Base-by-base conservation (phyloP, 1,284 basidiomycete genomes). In the Tilletia setariae region DNA sequence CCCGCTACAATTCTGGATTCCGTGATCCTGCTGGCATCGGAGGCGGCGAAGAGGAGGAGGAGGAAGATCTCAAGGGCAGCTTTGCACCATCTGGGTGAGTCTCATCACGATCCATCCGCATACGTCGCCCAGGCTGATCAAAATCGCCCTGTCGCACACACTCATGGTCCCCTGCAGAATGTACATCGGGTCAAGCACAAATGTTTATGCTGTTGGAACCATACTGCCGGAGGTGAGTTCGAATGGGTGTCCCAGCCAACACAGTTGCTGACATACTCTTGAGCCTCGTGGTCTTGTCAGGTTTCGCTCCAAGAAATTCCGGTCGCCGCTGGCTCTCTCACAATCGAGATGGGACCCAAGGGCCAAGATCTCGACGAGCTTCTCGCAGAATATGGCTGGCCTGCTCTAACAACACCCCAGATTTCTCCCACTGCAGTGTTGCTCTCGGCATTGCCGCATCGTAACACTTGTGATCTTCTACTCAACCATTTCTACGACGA, bases 401-500 rank as follows among this genome's bases (percentile, higher is more conserved):
- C 72, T 3, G 19, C 56, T 11, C 30, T 61, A 19, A 15, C 28
- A n/a, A 66, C 65, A 16, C 35, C 35, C 11, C 68, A 69, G n/a
- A 67, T 71, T 30, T 71, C 72, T 32, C 56, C 28, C 15, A 35
- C 30, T 2, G 69, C 72, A 2, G 66, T 72, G 63, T 68, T 79
- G 2, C 64, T 76, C 7, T 67, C 74, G 1, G 71, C 73, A 1
- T 69, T 79, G 46, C 76, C 70, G 61, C 67, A 68, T 8, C 70
- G 71, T 8, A 69, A 70, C 1, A 68, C 75, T 19, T 73, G 71
- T 67, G 70, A 68, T 21, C 61, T 67, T 6, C 71, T 80, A 19
- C 65, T 78, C 46, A 72, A 76, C 51, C 77, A 79, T 32, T 80
- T 71, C 62, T 79, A 75, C 68, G 64, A 72, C 47, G 70, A 76